These are phyloP conservation scores for Rhynchosporium secalis DNA, from an alignment of 2,329 filamentous ascomycete species.

Conservation along the genomic window DNA sequence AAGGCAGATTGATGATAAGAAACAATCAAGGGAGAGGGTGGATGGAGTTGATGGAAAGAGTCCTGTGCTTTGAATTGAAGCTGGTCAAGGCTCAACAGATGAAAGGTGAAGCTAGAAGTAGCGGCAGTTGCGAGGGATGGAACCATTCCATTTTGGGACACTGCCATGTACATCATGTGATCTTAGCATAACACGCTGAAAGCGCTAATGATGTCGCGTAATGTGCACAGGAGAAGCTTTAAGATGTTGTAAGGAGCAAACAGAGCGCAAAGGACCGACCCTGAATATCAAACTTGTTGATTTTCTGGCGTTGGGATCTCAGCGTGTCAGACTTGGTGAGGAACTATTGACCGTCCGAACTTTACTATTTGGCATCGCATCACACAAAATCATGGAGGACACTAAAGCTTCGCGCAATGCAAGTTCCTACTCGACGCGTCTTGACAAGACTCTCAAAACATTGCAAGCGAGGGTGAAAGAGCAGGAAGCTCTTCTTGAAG, in stretches of 20 bases:
- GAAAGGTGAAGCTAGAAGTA: background rate
- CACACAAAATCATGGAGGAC: slow-evolving; percentile 21
- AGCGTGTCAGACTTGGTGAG: no score
- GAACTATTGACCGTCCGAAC: background rate
- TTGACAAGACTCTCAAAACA: slow-evolving; percentile 68
- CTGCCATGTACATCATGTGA: background rate
- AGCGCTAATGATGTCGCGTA: background rate
- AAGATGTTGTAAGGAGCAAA: background rate
- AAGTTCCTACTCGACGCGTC: slow-evolving; percentile 50
- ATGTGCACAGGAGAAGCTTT: no score
- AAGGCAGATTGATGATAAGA: background rate
- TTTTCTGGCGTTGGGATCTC: no score
- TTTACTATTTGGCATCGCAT: background rate
- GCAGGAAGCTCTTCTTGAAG: slow-evolving; percentile 51
- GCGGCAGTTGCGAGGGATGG: background rate
- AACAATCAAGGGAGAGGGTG: background rate
- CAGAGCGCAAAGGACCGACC: slow-evolving; percentile 1
- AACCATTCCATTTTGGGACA: no score
- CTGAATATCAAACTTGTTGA: background rate
- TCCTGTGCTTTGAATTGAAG: slow-evolving; percentile 2
- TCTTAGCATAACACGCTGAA: no score
- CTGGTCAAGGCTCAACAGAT: background rate
- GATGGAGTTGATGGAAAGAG: background rate
- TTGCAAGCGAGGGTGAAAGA: slow-evolving; percentile 60
- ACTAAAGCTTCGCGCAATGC: slow-evolving; percentile 39